These are phyloP conservation scores for Candida vartiovaarae DNA, from an alignment of 805 yeast species.

Conservation along the genomic window DNA sequence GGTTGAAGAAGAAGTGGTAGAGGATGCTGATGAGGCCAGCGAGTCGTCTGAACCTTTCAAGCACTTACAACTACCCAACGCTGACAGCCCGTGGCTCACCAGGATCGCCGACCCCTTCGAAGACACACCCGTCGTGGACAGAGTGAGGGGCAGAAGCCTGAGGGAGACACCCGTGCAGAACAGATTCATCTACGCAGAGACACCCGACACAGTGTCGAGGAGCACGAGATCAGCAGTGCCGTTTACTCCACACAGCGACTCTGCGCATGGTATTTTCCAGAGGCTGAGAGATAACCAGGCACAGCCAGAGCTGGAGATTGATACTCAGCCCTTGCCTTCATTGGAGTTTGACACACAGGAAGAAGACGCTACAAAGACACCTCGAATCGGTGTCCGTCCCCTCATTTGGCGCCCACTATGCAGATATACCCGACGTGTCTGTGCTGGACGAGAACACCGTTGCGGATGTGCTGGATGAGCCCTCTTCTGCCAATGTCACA, in stretches of 20 bases:
- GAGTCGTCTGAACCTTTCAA: constrained; percentile 18
- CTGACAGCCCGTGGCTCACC: constrained; percentile 23
- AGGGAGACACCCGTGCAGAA: constrained; percentile 13
- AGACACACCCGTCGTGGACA: constrained; percentile 14
- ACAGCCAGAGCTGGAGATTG: constrained; percentile 15
- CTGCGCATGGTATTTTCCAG: constrained; percentile 16
- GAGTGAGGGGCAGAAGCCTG: constrained; percentile 6
- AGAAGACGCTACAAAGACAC: neutral
- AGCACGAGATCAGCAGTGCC: constrained; percentile 1
- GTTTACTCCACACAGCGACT: constrained; percentile 3
- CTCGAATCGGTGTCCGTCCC: neutral
- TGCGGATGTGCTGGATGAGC: neutral
- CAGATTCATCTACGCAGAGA: constrained; percentile 4
- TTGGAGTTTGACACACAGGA: constrained; percentile 12
- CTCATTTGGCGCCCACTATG: neutral
- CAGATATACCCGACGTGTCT: too few relatives aligned
- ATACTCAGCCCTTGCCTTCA: constrained; percentile 16
- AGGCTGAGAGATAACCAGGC: constrained; percentile 16
- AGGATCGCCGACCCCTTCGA: constrained; percentile 33
- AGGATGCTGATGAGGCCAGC: neutral
- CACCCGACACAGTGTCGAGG: constrained; percentile 11
- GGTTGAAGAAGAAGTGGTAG: neutral
- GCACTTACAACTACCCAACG: constrained; percentile 5
- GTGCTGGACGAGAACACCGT: neutral
- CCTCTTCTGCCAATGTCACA: too few relatives aligned